Conservation (phyloP, 495 filamentous ascomycete genomes). For the Aspergillus cristatus region DNA sequence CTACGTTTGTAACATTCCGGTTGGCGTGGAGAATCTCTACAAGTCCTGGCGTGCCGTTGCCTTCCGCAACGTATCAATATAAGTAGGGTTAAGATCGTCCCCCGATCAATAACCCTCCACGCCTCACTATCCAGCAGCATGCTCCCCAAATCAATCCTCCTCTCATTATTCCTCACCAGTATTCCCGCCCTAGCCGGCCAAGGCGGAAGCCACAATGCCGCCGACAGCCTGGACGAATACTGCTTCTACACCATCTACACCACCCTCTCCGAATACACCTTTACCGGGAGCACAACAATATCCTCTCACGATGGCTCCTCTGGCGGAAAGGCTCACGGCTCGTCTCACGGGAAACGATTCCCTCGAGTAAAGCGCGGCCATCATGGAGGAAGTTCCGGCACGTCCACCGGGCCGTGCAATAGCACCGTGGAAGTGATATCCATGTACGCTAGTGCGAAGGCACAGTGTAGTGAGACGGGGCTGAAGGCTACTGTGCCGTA, state of each 20-base stretch:
- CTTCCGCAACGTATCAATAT: too few species aligned
- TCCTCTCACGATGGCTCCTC: conserved; percentile 1
- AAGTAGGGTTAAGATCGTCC: too few species aligned
- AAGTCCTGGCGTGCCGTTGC: too few species aligned
- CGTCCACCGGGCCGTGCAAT: conserved; percentile 1
- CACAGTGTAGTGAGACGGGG: conserved; percentile 3
- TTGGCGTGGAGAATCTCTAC: too few species aligned
- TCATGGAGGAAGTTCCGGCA: background rate
- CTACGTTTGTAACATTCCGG: too few species aligned
- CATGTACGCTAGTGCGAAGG: conserved; percentile 5
- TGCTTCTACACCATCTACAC: conserved; percentile 2
- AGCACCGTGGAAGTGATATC: conserved; percentile 3
- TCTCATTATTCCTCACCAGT: background rate
- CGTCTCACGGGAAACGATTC: background rate
- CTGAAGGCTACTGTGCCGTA: background rate
- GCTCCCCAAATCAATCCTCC: background rate
- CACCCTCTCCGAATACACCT: background rate
- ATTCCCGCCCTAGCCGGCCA: background rate
- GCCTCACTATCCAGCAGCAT: background rate
- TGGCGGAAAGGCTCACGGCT: background rate
- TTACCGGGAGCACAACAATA: background rate
- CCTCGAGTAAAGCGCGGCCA: conserved; percentile 1
- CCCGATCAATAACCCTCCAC: too few species aligned
- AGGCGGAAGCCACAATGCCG: background rate
- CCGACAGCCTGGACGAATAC: background rate